Conservation (phyloP, 2,329 filamentous ascomycete genomes). For the Fulvia fulva region DNA sequence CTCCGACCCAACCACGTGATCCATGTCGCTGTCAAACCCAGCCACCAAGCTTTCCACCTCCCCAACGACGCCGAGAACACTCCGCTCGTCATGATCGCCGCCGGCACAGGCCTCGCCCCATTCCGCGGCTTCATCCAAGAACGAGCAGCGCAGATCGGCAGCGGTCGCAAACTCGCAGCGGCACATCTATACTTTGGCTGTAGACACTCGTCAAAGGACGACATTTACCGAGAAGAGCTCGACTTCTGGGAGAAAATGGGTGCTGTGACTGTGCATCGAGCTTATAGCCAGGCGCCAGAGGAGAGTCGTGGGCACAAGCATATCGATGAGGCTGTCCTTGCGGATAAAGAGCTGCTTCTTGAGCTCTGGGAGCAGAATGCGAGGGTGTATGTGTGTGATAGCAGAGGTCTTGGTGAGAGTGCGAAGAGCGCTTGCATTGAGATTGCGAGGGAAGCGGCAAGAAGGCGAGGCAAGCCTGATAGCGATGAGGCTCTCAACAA, state of each 20-base stretch:
- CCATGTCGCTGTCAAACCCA: constrained; percentile 41
- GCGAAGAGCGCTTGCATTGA: constrained; percentile 41
- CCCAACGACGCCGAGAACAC: constrained; percentile 39
- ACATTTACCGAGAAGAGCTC: constrained; percentile 59
- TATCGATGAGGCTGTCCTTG: constrained; percentile 51
- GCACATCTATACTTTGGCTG: constrained; percentile 64
- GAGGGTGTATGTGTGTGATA: constrained; percentile 64
- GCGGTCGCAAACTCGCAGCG: constrained; percentile 53
- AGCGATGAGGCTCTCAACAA: constrained; percentile 33
- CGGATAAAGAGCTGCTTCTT: constrained; percentile 44
- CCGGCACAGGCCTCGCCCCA: constrained; percentile 86
- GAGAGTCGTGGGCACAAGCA: constrained; percentile 49
- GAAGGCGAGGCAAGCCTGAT: constrained; percentile 34
- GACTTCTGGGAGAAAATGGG: constrained; percentile 57
- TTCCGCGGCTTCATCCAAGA: constrained; percentile 98
- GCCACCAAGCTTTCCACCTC: constrained; percentile 42
- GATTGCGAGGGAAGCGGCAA: constrained; percentile 36
- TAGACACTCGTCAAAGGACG: constrained; percentile 52
- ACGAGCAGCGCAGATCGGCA: constrained; percentile 51
- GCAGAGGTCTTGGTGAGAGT: constrained; percentile 44
- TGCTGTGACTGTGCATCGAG: constrained; percentile 58
- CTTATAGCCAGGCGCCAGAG: constrained; percentile 51
- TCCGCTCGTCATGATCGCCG: constrained; percentile 39
- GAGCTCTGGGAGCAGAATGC: constrained; percentile 49
- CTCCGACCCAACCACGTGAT: constrained; percentile 40